Evolutionary conservation across 768 basidiomycete genomes (phyloP).

Genomic region (Calvatia gigantea): DNA sequence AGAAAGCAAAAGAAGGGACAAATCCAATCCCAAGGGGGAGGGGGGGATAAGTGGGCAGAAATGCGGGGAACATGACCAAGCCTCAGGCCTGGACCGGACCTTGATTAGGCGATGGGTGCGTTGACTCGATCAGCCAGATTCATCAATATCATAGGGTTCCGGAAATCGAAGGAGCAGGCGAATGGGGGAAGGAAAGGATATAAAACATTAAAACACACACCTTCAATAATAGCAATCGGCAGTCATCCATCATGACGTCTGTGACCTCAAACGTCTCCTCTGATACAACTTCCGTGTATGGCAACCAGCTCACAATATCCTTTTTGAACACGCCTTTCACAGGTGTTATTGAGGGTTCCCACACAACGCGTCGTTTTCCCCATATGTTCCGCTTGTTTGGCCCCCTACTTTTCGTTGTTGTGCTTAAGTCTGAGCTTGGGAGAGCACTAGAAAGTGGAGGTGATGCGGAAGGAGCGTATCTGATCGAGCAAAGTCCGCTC

Average conservation of each 20-base stretch:
- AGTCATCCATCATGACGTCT: constrained; percentile 58
- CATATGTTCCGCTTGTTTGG: constrained; percentile 18
- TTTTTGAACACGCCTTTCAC: constrained; percentile 43
- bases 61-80: neutral
- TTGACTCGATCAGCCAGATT: too few species aligned
- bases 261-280: constrained; percentile 45
- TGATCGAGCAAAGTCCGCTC: neutral
- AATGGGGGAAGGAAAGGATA: neutral
- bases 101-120: too few species aligned
- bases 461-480: neutral
- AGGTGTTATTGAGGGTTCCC: constrained; percentile 35
- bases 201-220: constrained; percentile 23
- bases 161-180: neutral
- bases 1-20: neutral
- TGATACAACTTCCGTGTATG: constrained; percentile 50
- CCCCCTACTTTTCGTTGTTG: neutral
- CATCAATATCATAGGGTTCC: too few species aligned
- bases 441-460: neutral
- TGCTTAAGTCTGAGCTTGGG: neutral
- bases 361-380: constrained; percentile 35
- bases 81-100: too few species aligned
- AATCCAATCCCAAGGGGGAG: neutral
- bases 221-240: constrained; percentile 44
- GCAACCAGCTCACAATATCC: constrained; percentile 44
- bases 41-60: neutral